Conservation (phyloP, 2,329 filamentous ascomycete species). For the Nectriaceae sp. region DNA sequence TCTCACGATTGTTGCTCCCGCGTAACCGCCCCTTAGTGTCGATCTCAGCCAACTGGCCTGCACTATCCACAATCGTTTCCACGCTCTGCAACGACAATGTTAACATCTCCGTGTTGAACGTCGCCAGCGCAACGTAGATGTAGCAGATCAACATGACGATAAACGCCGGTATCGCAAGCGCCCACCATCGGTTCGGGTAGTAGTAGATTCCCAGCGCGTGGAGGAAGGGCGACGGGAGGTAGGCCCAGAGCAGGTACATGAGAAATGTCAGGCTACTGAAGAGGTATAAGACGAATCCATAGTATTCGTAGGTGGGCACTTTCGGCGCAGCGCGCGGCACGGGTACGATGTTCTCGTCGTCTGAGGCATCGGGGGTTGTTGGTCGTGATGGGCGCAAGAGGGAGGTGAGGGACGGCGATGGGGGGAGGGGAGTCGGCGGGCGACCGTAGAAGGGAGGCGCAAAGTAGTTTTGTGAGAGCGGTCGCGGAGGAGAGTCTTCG, state of each 20-base stretch:
- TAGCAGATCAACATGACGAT: constrained; percentile 86
- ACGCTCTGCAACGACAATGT: constrained; percentile 78
- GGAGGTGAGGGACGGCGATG: constrained; percentile 89
- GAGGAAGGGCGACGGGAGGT: constrained; percentile 87
- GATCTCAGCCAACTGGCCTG: constrained; percentile 80
- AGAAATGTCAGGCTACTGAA: constrained; percentile 82
- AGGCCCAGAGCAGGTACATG: constrained; percentile 77
- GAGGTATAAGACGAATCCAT: constrained; percentile 95
- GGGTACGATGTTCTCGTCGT: constrained; percentile 83
- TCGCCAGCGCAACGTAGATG: constrained; percentile 89
- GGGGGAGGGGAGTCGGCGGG: constrained; percentile 91
- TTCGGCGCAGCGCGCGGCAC: constrained; percentile 86
- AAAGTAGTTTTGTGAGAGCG: constrained; percentile 57
- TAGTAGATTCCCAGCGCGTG: constrained; percentile 94
- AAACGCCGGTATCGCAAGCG: constrained; percentile 86
- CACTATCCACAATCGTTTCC: constrained; percentile 90
- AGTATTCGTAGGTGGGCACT: constrained; percentile 99
- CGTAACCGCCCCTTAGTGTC: constrained; percentile 65
- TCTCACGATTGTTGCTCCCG: constrained; percentile 38
- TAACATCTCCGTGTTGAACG: constrained; percentile 87
- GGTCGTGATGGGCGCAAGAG: constrained; percentile 88
- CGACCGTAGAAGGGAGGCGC: constrained; percentile 94
- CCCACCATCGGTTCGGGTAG: constrained; percentile 98
- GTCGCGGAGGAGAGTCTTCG: constrained; percentile 43
- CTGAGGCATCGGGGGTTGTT: constrained; percentile 88